phyloP scores from a whole-genome alignment of 306 rosid species.

The Prunus salicina region DNA sequence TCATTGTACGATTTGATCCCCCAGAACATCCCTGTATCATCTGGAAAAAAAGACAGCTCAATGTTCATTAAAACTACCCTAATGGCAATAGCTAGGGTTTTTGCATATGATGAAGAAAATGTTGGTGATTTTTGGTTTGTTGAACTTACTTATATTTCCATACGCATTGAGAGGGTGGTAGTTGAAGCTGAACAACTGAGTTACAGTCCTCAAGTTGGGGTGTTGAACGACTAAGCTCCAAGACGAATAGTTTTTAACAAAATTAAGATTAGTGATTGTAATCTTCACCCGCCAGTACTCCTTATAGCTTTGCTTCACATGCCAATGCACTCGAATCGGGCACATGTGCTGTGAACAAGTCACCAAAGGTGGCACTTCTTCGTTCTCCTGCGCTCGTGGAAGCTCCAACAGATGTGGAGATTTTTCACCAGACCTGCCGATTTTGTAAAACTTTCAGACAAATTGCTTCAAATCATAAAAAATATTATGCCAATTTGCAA shows the following conservation, averaged over 20 bases:
- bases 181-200: slow-evolving; percentile 80
- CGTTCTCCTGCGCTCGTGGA: slow-evolving; percentile 18
- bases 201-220: slow-evolving; percentile 58
- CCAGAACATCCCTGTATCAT: slow-evolving; percentile 85
- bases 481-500: background rate
- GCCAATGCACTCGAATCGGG: slow-evolving; percentile 83
- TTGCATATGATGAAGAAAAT: background rate
- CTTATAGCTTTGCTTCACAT: slow-evolving; percentile 68
- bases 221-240: slow-evolving; percentile 76
- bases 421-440: slow-evolving; percentile 40
- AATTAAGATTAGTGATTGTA: slow-evolving; percentile 65
- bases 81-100: too few species aligned
- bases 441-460: background rate
- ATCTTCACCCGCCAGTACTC: slow-evolving; percentile 80
- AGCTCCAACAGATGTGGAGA: slow-evolving; percentile 40
- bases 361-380: slow-evolving; percentile 31
- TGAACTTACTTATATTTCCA: slow-evolving; percentile 59
- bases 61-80: background rate
- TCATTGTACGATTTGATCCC: slow-evolving; percentile 69
- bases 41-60: slow-evolving; percentile 23
- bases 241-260: slow-evolving; percentile 61
- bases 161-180: slow-evolving; percentile 45
- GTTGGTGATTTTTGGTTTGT: background rate
- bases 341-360: slow-evolving; percentile 77
- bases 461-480: too few species aligned